A percentile compares a stretch with the other conserved stretches of the same genome.
These are phyloP conservation scores for Dichotomocladium elegans DNA, from an alignment of 371 early-diverging fungal species.

Conservation along the genomic window DNA sequence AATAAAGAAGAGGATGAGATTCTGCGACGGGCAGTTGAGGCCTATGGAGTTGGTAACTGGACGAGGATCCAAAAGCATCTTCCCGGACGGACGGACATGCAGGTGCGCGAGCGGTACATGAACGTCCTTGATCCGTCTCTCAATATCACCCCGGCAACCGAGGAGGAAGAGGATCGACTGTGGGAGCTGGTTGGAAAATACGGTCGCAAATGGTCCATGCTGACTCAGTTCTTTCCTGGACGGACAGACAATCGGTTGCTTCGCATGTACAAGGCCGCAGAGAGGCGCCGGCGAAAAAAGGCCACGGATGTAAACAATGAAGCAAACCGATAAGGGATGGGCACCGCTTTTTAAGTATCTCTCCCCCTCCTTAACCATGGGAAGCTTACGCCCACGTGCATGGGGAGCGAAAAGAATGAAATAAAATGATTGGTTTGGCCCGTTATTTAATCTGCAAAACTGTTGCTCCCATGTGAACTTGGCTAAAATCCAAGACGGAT, in stretches of 20 bases:
- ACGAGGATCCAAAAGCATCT: slow-evolving; percentile 65
- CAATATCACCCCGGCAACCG: slow-evolving; percentile 49
- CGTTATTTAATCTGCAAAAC: too few relatives aligned
- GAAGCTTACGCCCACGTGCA: too few relatives aligned
- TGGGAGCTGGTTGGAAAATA: slow-evolving; percentile 14
- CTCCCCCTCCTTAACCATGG: too few relatives aligned
- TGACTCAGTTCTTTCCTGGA: slow-evolving; percentile 27
- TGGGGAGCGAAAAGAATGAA: too few relatives aligned
- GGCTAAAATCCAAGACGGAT: too few relatives aligned
- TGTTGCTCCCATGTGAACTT: too few relatives aligned
- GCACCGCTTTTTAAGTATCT: too few relatives aligned
- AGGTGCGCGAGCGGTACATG: slow-evolving; percentile 84
- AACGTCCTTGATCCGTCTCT: slow-evolving; percentile 69
- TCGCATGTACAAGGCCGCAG: slow-evolving; percentile 8
- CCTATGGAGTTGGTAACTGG: slow-evolving; percentile 78
- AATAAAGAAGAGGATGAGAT: slow-evolving; percentile 68
- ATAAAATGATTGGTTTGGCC: too few relatives aligned
- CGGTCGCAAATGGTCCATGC: slow-evolving; percentile 28
- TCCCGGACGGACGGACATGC: slow-evolving; percentile 79
- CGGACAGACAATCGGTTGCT: slow-evolving; percentile 31
- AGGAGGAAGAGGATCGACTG: slow-evolving; percentile 37
- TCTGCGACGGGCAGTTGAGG: slow-evolving; percentile 59
- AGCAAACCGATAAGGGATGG: too few relatives aligned
- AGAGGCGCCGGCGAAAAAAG: background rate
- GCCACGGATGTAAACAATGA: too few relatives aligned